A percentile compares a stretch with the other conserved stretches of the same genome.
Conservation (phyloP, 2,329 filamentous ascomycete genomes). For the Colletotrichum spaethianum region DNA sequence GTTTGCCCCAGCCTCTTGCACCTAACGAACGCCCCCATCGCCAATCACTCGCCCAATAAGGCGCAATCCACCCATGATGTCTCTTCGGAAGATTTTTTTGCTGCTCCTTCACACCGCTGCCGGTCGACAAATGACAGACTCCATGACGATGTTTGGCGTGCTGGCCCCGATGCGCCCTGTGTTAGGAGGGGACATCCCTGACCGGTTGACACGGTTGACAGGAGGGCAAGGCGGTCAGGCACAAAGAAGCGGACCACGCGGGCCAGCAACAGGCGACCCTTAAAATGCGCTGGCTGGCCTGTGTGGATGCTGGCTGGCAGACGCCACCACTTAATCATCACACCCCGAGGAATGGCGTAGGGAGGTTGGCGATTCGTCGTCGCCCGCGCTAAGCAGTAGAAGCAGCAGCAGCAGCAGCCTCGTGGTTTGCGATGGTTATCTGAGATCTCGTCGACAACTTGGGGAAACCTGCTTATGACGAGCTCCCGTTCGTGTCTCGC, state of each 20-base stretch:
- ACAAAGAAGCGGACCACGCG: slow-evolving; percentile 23
- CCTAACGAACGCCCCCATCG: background rate
- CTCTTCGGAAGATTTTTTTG: slow-evolving; percentile 30
- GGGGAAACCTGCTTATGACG: slow-evolving; percentile 32
- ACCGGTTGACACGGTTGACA: slow-evolving; percentile 25
- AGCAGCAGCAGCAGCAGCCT: slow-evolving; percentile 8
- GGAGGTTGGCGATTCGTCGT: slow-evolving; percentile 1
- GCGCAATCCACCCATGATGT: slow-evolving; percentile 19
- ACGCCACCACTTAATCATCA: slow-evolving; percentile 22
- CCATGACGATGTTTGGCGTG: slow-evolving; percentile 27
- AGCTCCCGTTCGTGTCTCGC: slow-evolving; percentile 22
- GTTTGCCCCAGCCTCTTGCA: background rate
- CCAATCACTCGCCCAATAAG: slow-evolving; percentile 23
- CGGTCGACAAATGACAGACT: slow-evolving; percentile 19
- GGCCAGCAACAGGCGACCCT: slow-evolving; percentile 27
- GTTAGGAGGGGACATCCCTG: slow-evolving; percentile 29
- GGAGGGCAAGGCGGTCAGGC: slow-evolving; percentile 31
- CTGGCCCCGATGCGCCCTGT: slow-evolving; percentile 13
- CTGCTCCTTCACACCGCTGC: slow-evolving; percentile 34
- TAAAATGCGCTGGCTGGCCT: slow-evolving; percentile 15
- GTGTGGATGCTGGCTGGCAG: slow-evolving; percentile 14
- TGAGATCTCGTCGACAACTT: slow-evolving; percentile 27
- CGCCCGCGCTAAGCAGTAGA: slow-evolving; percentile 15
- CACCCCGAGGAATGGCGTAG: background rate
- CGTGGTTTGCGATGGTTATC: slow-evolving; percentile 27